Conservation (phyloP, 106 monocot species). For the Ottelia alismoides region DNA sequence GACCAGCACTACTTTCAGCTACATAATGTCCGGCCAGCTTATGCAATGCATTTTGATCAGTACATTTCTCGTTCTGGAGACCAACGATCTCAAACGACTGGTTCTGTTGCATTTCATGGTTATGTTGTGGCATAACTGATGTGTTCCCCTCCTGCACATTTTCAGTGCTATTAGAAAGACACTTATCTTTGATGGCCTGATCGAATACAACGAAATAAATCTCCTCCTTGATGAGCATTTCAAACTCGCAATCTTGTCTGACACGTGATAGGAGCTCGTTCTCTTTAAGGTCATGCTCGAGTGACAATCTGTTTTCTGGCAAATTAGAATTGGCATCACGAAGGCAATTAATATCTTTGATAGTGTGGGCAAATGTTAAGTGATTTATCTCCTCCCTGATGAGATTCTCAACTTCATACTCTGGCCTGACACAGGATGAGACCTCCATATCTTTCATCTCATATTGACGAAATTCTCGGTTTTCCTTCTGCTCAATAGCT, state of each 20-base stretch:
- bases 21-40: no score
- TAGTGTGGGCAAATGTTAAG: slow-evolving; percentile 10
- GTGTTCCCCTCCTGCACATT: no score
- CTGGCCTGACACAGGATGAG: no score
- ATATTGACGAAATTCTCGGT: neutral
- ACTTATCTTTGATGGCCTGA: neutral
- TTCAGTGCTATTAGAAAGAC: no score
- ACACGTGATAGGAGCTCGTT: neutral
- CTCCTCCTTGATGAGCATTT: slow-evolving; percentile 3
- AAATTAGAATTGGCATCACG: neutral
- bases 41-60: no score
- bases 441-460: no score
- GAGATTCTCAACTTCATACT: slow-evolving; percentile 7
- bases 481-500: neutral
- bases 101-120: no score
- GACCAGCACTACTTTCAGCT: no score
- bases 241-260: neutral
- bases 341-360: slow-evolving; percentile 30
- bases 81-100: no score
- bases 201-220: no score
- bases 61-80: no score
- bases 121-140: no score
- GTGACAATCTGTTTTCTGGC: neutral
- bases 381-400: slow-evolving; percentile 15
- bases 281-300: neutral